Evolutionary conservation across 345 rosid species (phyloP).

Genomic region (Toxicodendron radicans): DNA sequence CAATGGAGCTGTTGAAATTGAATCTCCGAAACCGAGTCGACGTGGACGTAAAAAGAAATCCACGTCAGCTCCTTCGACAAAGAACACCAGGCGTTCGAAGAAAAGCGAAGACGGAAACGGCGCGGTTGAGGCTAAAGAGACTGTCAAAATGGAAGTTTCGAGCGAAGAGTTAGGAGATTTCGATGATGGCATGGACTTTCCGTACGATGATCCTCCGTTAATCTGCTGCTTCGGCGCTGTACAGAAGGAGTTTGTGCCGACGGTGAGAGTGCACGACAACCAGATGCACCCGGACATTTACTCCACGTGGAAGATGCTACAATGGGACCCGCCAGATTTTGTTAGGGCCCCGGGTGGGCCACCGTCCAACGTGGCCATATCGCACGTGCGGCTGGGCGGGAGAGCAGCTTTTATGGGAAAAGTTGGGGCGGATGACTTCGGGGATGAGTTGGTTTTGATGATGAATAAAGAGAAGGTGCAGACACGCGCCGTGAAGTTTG

Average conservation of each 20-base stretch:
- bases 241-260: constrained; percentile 80
- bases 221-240: constrained; percentile 88
- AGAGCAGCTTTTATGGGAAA: constrained; percentile 96
- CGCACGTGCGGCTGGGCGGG: constrained; percentile 83
- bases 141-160: constrained; percentile 13
- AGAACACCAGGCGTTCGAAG: constrained; percentile 23
- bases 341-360: constrained; percentile 86
- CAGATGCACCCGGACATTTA: constrained; percentile 85
- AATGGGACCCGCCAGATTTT: constrained; percentile 95
- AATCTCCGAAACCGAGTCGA: constrained; percentile 58
- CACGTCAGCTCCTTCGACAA: constrained; percentile 29
- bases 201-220: constrained; percentile 76
- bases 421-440: constrained; percentile 72
- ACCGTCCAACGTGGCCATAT: constrained; percentile 79
- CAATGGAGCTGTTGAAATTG: constrained; percentile 45
- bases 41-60: constrained; percentile 65
- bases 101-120: constrained; percentile 29
- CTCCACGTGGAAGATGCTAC: constrained; percentile 91
- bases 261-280: constrained; percentile 72
- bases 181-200: constrained; percentile 77
- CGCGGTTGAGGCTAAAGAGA: constrained; percentile 13
- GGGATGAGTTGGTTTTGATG: constrained; percentile 69
- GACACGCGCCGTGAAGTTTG: constrained; percentile 76
- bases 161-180: constrained; percentile 39
- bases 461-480: constrained; percentile 89